Percentiles rank a stretch among this genome's conserved stretches.
phyloP scores from a whole-genome alignment of 345 rosid genomes.

The Syzygium aqueum region DNA sequence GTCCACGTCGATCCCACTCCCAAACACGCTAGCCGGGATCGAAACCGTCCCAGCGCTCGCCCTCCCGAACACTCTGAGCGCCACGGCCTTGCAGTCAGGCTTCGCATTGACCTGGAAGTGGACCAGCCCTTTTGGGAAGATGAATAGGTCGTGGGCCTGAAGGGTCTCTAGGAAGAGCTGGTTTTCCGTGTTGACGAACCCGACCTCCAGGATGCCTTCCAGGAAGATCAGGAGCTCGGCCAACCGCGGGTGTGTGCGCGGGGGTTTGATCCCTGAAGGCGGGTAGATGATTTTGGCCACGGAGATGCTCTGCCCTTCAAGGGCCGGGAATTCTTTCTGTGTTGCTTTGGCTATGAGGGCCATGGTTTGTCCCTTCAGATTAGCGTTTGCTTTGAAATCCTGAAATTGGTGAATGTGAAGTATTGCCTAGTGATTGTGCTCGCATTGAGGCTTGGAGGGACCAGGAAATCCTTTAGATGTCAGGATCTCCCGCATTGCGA shows the following conservation, averaged over 20 bases:
- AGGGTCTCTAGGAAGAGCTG: constrained; percentile 10
- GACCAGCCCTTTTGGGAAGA: constrained; percentile 21
- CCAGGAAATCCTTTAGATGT: not conserved
- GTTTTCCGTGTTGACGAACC: not conserved
- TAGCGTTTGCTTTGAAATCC: not conserved
- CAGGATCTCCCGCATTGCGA: not conserved
- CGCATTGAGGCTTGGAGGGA: not conserved
- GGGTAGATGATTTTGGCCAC: not conserved
- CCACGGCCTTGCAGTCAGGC: not conserved
- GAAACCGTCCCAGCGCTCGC: constrained; percentile 9
- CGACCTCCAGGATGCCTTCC: not conserved
- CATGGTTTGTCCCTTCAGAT: not conserved
- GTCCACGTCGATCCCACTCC: constrained; percentile 8
- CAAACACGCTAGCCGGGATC: constrained; percentile 2
- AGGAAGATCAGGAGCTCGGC: not conserved
- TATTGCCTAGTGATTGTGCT: not conserved
- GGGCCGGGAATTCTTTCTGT: not conserved
- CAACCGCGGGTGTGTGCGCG: not conserved
- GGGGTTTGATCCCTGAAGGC: not conserved
- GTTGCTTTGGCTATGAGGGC: not conserved
- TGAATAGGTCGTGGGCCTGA: constrained; percentile 9
- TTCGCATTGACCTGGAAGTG: constrained; percentile 11
- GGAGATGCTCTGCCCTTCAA: not conserved
- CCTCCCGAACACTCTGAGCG: constrained; percentile 6
- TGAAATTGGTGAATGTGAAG: not conserved